phyloP scores from a whole-genome alignment of 2,329 filamentous ascomycete genomes.

The Diaporthe destruens region DNA sequence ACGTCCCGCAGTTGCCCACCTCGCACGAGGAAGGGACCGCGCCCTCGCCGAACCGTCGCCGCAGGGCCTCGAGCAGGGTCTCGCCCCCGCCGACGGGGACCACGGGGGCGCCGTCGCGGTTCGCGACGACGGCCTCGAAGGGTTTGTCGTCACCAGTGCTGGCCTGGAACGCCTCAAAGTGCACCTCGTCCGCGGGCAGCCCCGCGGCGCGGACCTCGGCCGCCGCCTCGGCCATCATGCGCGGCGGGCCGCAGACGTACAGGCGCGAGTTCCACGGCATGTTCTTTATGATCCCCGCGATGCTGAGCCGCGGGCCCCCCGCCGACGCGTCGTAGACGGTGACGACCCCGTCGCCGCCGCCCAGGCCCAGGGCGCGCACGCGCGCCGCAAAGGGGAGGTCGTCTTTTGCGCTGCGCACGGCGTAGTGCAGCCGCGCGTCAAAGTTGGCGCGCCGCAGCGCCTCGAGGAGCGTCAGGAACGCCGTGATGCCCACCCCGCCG shows the following conservation, averaged over 20 bases:
- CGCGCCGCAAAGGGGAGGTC: conserved; percentile 69
- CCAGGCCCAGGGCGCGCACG: conserved; percentile 58
- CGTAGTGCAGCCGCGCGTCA: conserved; percentile 69
- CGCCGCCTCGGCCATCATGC: conserved; percentile 67
- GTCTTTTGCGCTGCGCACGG: conserved; percentile 59
- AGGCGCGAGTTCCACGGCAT: conserved; percentile 68
- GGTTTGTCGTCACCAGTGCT: conserved; percentile 69
- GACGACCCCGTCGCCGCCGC: conserved; percentile 53
- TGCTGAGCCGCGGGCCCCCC: conserved; percentile 66
- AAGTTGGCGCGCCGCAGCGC: conserved; percentile 58
- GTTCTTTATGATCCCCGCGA: conserved; percentile 58
- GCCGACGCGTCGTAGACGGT: conserved; percentile 65
- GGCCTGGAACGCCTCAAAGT: conserved; percentile 71
- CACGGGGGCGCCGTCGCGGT: conserved; percentile 50
- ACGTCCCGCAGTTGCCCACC: conserved; percentile 68
- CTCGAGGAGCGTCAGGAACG: conserved; percentile 67
- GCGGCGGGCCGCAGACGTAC: conserved; percentile 71
- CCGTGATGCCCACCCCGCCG: conserved; percentile 76
- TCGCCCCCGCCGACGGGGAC: conserved; percentile 63
- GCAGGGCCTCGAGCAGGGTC: conserved; percentile 63
- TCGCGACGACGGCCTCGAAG: conserved; percentile 68
- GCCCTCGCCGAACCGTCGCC: conserved; percentile 54
- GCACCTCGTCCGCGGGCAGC: conserved; percentile 64
- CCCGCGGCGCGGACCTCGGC: conserved; percentile 55
- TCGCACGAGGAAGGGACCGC: conserved; percentile 64